Conservation (phyloP, 345 rosid species). For the Hirschfeldia incana region DNA sequence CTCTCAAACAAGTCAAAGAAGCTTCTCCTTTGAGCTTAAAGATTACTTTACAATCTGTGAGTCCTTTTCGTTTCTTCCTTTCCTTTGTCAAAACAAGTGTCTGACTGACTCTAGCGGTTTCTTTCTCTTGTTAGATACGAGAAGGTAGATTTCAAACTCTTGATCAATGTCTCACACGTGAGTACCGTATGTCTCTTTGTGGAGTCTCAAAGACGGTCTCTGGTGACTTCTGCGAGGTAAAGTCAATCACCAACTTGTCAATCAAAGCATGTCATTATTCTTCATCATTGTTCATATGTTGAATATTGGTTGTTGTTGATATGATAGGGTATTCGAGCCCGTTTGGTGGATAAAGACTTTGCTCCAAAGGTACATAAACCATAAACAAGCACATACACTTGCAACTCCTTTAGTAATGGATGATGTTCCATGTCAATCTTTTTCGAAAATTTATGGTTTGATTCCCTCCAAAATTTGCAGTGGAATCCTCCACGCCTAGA, state of each 20-base stretch:
- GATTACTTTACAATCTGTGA: constrained; percentile 76
- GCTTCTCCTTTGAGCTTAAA: constrained; percentile 95
- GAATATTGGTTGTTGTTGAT: constrained; percentile 8
- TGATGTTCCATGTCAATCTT: neutral
- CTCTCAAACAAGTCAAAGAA: constrained; percentile 65
- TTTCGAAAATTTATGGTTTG: constrained; percentile 4
- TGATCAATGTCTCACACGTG: constrained; percentile 83
- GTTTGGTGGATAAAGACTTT: constrained; percentile 81
- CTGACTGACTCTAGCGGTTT: neutral
- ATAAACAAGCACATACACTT: constrained; percentile 10
- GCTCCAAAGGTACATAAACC: constrained; percentile 73
- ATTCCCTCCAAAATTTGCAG: constrained; percentile 46
- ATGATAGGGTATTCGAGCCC: constrained; percentile 81
- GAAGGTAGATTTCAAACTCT: constrained; percentile 91
- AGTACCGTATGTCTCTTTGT: constrained; percentile 63
- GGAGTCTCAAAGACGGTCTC: constrained; percentile 63
- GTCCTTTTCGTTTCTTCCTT: constrained; percentile 32
- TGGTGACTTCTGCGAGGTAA: constrained; percentile 80
- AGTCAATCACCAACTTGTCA: constrained; percentile 4
- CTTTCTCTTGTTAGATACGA: constrained; percentile 52
- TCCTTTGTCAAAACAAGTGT: neutral
- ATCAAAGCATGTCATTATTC: neutral
- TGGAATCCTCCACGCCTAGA: constrained; percentile 83
- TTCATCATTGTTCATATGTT: constrained; percentile 4
- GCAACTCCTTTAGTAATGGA: constrained; percentile 5